Percentiles rank a stretch among this genome's conserved stretches.
Conservation (phyloP, 352 stramenopile genomes). For the Pythium coloratum region DNA sequence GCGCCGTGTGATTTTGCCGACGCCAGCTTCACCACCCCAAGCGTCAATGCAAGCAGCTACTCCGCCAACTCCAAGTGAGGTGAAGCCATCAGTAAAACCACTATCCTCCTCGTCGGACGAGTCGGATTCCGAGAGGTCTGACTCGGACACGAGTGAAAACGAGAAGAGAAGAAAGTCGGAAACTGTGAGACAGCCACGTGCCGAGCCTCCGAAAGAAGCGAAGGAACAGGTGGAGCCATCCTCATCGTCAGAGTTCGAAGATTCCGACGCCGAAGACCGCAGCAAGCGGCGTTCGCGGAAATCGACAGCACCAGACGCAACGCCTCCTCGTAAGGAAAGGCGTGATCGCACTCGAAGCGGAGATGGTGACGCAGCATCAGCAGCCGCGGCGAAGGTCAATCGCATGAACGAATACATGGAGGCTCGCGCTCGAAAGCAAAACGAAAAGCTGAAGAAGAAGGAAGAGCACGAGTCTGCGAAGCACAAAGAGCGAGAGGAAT, state of each 20-base stretch:
- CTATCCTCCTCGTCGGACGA: constrained; percentile 10
- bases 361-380: constrained; percentile 24
- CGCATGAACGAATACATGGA: constrained; percentile 92
- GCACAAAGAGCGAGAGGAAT: constrained; percentile 79
- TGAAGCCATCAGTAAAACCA: not conserved
- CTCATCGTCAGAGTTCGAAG: not conserved
- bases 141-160: constrained; percentile 11
- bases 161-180: not conserved
- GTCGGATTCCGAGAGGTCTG: constrained; percentile 16
- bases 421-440: constrained; percentile 67
- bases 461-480: constrained; percentile 71
- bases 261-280: constrained; percentile 10
- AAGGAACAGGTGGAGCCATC: not conserved
- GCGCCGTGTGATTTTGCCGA: constrained; percentile 25
- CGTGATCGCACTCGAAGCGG: constrained; percentile 27
- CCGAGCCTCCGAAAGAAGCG: not conserved
- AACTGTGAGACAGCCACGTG: not conserved
- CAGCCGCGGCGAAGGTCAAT: constrained; percentile 43
- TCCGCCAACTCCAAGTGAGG: not conserved
- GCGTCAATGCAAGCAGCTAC: not conserved
- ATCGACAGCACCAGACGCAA: not conserved
- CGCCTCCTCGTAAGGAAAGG: constrained; percentile 13
- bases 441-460: constrained; percentile 78
- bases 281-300: not conserved
- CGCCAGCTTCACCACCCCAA: constrained; percentile 8